Conservation (phyloP, 2,329 filamentous ascomycete genomes). For the Stemphylium vesicarium region DNA sequence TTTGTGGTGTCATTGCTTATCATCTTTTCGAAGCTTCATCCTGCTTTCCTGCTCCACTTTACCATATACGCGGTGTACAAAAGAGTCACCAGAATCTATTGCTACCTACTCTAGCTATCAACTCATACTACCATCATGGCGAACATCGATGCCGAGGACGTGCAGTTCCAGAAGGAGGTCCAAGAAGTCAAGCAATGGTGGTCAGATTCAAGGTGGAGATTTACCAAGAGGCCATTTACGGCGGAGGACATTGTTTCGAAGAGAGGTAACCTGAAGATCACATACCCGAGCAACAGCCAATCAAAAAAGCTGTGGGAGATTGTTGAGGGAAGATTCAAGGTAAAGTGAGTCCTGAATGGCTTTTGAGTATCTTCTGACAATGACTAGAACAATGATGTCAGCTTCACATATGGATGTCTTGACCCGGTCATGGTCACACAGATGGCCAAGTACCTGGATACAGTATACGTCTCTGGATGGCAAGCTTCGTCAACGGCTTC, state of each 20-base stretch:
- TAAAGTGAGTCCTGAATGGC: conserved; percentile 46
- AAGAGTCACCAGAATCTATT: no score
- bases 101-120: background rate
- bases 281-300: conserved; percentile 88
- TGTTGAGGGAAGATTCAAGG: conserved; percentile 84
- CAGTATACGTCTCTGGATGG: conserved; percentile 98
- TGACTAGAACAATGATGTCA: conserved; percentile 77
- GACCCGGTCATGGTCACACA: conserved; percentile 99
- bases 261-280: conserved; percentile 85
- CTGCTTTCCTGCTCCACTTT: background rate
- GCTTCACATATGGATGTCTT: conserved; percentile 95
- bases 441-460: conserved; percentile 99
- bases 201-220: conserved; percentile 87
- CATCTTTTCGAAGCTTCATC: conserved; percentile 9
- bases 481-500: conserved; percentile 97
- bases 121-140: conserved; percentile 32
- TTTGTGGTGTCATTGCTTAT: conserved; percentile 34
- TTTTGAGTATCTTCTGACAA: conserved; percentile 19
- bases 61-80: background rate
- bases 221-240: conserved; percentile 91
- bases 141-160: conserved; percentile 68
- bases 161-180: conserved; percentile 81
- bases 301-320: conserved; percentile 95
- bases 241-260: conserved; percentile 97
- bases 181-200: conserved; percentile 93